Base-by-base conservation (phyloP, 495 filamentous ascomycete genomes). In the Xylaria flabelliformis region DNA sequence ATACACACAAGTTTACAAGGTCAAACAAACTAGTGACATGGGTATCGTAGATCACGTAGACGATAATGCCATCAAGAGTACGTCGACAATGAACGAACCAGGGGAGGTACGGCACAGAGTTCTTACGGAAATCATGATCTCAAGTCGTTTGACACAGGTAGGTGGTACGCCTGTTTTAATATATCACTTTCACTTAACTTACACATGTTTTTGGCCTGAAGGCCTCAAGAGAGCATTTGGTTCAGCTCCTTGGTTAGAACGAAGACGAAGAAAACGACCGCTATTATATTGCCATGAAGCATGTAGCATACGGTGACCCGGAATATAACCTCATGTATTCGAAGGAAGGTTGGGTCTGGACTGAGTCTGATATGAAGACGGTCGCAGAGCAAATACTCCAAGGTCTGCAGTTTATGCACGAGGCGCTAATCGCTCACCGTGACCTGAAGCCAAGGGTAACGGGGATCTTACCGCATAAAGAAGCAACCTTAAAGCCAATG, bases 401-500 rank as follows among this genome's bases (percentile, higher is more conserved):
- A 21, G 58, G 58, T 10, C n/a, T 62, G 19, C 8, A 34, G n/a
- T 62, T 41, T 21, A 62, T 62, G 34, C 58, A 62, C 19, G 19
- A 41, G 7, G 58, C 12, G 17, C 4, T n/a, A 12, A 62, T 62
- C 17, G 58, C 34, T n/a, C 58, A 62, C n/a, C 29, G 58, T 5
- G 58, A 62, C n/a, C 34, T 62, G 1, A 62, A 62, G 19, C 58
- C 58, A 39, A 10, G 42, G 58, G 58, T 62, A 62, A 8, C 55
- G 19, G 15, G 42, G 15, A 44, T 44, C 42, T 44, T 17, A 13
- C 15, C 42, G 9, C 42, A 13, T 44, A n/a, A n/a, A n/a, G 19
- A 17, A 53, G 4, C 12, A 4, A 53, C 3, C 2, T 21, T 53
- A 8, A n/a, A 17, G 17, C 7, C 24, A n/a, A 53, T 21, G 4